These are phyloP conservation scores for Jamesozyma lodderae DNA, from an alignment of 805 yeast genomes.

Conservation along the genomic window DNA sequence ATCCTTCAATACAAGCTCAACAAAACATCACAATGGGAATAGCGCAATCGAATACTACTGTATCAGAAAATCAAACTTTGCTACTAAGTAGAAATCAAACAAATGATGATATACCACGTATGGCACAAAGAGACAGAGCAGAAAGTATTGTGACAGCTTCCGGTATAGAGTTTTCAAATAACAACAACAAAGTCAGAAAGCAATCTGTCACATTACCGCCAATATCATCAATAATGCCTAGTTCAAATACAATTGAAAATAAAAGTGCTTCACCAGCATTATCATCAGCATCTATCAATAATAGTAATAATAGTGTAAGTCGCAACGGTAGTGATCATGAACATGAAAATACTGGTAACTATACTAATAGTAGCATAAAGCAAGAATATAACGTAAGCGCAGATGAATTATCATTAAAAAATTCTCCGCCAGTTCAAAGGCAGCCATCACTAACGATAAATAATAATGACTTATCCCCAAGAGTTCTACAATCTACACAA, in stretches of 20 bases:
- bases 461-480: not conserved
- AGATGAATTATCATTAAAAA: not conserved
- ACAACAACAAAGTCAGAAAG: not conserved
- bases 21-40: not conserved
- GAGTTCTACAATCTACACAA: not conserved
- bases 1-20: not conserved
- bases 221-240: constrained; percentile 2
- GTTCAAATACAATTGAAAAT: not conserved
- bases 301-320: not conserved
- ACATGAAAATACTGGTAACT: too few species aligned
- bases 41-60: not conserved
- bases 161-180: too few species aligned
- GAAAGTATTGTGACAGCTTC: not conserved
- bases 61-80: not conserved
- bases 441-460: not conserved
- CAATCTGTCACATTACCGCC: constrained; percentile 3
- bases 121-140: not conserved
- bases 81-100: not conserved
- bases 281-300: not conserved
- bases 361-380: too few species aligned
- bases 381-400: not conserved
- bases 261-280: not conserved
- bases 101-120: not conserved
- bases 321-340: too few species aligned
- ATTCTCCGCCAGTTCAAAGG: not conserved